phyloP scores from a whole-genome alignment of 2,329 filamentous ascomycete genomes.

The Colletotrichum melonis region DNA sequence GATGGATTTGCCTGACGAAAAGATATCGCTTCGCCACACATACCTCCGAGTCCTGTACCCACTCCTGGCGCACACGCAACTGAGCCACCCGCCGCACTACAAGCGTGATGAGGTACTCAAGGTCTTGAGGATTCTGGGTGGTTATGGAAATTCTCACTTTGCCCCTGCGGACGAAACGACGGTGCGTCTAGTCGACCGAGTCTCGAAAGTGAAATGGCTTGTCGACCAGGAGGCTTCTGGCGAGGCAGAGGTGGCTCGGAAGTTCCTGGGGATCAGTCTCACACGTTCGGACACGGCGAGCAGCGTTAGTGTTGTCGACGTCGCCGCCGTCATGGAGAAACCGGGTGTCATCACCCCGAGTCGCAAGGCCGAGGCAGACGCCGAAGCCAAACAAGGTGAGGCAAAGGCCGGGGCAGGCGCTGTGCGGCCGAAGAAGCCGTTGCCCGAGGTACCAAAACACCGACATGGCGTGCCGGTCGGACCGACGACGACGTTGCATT shows the following conservation, averaged over 20 bases:
- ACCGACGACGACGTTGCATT: slow-evolving; percentile 44
- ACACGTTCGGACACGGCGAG: slow-evolving; percentile 75
- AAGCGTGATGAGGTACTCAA: slow-evolving; percentile 87
- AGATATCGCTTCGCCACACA: slow-evolving; percentile 82
- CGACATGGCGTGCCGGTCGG: slow-evolving; percentile 62
- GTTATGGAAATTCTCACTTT: slow-evolving; percentile 77
- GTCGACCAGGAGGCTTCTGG: slow-evolving; percentile 52
- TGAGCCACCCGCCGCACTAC: slow-evolving; percentile 88
- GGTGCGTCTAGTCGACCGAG: slow-evolving; percentile 79
- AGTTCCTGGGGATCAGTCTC: slow-evolving; percentile 78
- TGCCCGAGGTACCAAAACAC: slow-evolving; percentile 68
- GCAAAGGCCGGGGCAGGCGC: slow-evolving; percentile 33
- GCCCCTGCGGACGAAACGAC: slow-evolving; percentile 86
- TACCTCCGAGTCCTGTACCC: slow-evolving; percentile 95
- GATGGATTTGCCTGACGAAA: slow-evolving; percentile 92
- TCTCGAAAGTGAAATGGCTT: slow-evolving; percentile 78
- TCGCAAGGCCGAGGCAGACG: slow-evolving; percentile 56
- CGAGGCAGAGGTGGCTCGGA: slow-evolving; percentile 63
- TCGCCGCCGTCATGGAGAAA: slow-evolving; percentile 84
- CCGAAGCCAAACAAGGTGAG: slow-evolving; percentile 41
- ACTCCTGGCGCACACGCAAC: slow-evolving; percentile 89
- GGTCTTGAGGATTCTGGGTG: slow-evolving; percentile 78
- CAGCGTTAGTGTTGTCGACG: slow-evolving; percentile 79
- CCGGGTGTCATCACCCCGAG: slow-evolving; percentile 86
- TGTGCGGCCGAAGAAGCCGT: slow-evolving; percentile 55